Base-by-base conservation (phyloP, 1,284 basidiomycete genomes). In the Pholiota adiposa region DNA sequence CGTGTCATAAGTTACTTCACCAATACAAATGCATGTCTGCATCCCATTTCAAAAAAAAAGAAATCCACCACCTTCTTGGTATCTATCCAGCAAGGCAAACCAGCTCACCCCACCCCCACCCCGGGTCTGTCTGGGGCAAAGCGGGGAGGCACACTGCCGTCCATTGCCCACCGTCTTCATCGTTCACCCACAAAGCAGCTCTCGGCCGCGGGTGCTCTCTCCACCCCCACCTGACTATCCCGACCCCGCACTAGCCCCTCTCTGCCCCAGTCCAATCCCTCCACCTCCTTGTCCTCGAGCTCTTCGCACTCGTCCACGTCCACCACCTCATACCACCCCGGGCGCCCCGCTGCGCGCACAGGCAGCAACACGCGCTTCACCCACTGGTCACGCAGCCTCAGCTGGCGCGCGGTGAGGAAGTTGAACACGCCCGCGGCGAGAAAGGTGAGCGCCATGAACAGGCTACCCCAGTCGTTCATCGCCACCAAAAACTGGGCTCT, bases 401-500 rank as follows among this genome's bases (percentile, higher is more conserved):
- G 19, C 36, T 67, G 56, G 44, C 62, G 56, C 6, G 62, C 64
- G 1, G 66, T 63, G 36, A 64, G 63, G 34, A 65, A 63, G 36
- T 67, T 67, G 59, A 63, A 64, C 49, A 60, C 54, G 5, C 56
- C 64, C 11, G 64, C 57, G 12, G 60, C 40, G 49, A 67, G 36
- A 56, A 67, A 67, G 12, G 61, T 59, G 7, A 55, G 21, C 2
- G 53, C 53, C 55, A 67, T 41, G 52, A 65, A 62, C 6, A 67
- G 55, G 46, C 62, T 67, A 19, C 58, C 63, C 66, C 66, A 67
- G 50, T 67, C 64, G 33, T 65, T 67, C 52, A 65, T 36, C 29
- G 66, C 64, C 6, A 65, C 64, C 16, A 64, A 21, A 57, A 63
- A 59, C 29, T 64, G 54, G 3, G 66, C 66, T 16, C 62, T 59